phyloP scores from a whole-genome alignment of 2,329 filamentous ascomycete genomes.

The Pseudocercospora crystallina region DNA sequence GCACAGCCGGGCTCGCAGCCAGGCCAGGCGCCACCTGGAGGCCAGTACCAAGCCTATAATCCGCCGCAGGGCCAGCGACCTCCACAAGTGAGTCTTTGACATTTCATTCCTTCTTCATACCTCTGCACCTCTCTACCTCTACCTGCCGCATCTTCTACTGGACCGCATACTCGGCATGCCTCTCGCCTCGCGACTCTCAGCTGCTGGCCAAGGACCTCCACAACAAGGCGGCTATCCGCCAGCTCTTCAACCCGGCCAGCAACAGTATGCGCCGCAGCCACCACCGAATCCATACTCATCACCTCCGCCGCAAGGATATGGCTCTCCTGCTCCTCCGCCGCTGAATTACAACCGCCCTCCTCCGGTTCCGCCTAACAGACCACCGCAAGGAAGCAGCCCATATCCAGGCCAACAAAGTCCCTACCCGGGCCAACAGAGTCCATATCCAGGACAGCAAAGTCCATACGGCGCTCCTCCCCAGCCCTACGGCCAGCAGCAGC shows the following conservation, averaged over 20 bases:
- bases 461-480: slow-evolving; percentile 23
- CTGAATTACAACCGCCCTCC: slow-evolving; percentile 44
- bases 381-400: slow-evolving; percentile 16
- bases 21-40: slow-evolving; percentile 7
- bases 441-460: slow-evolving; percentile 30
- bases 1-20: slow-evolving; percentile 32
- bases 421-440: not conserved
- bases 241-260: slow-evolving; percentile 40
- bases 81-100: slow-evolving; percentile 24
- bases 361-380: slow-evolving; percentile 29
- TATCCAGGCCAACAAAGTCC: too few relatives aligned
- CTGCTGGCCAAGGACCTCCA: slow-evolving; percentile 21
- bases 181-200: slow-evolving; percentile 31
- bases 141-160: not conserved
- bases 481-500: slow-evolving; percentile 28
- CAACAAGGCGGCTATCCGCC: slow-evolving; percentile 39
- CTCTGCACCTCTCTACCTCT: slow-evolving; percentile 10
- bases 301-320: slow-evolving; percentile 25
- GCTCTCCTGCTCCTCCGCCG: slow-evolving; percentile 33
- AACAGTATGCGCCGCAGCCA: slow-evolving; percentile 20
- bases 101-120: slow-evolving; percentile 5
- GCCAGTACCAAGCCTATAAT: slow-evolving; percentile 55
- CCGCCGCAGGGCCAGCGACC: slow-evolving; percentile 29
- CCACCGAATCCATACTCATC: slow-evolving; percentile 25
- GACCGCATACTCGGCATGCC: slow-evolving; percentile 25